Percentiles rank a stretch among this genome's conserved stretches.
Conservation (phyloP, 2,329 filamentous ascomycete species). For the Sporothrix euskadiensis region DNA sequence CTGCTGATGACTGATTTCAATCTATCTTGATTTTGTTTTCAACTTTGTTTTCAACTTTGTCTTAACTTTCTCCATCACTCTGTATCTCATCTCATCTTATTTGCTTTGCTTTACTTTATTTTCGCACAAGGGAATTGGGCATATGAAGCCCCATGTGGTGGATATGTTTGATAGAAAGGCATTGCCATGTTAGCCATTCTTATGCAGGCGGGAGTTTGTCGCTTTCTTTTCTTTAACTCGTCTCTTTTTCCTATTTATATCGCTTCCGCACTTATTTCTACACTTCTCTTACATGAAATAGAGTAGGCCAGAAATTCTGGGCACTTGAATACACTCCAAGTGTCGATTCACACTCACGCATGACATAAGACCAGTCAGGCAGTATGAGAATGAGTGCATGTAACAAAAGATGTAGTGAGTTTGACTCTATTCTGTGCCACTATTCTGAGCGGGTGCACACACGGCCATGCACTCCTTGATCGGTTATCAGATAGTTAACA, state of each 20-base stretch:
- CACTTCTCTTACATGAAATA: background rate
- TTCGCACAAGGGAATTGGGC: background rate
- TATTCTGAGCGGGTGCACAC: background rate
- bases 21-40: no score
- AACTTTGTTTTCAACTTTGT: background rate
- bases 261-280: background rate
- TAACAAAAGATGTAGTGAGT: background rate
- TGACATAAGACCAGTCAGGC: background rate
- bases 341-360: background rate
- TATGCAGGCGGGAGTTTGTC: background rate
- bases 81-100: no score
- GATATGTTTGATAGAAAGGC: background rate
- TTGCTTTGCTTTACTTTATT: background rate
- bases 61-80: no score
- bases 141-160: background rate
- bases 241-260: background rate
- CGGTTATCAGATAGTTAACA: background rate
- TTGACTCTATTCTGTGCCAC: background rate
- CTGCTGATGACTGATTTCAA: slow-evolving; percentile 21
- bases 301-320: background rate
- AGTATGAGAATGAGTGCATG: background rate
- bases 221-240: background rate
- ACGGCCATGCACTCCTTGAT: background rate
- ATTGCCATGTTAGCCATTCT: background rate
- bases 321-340: background rate